phyloP scores from a whole-genome alignment of 2,329 filamentous ascomycete genomes.

The Hymenoscyphus salicellus region DNA sequence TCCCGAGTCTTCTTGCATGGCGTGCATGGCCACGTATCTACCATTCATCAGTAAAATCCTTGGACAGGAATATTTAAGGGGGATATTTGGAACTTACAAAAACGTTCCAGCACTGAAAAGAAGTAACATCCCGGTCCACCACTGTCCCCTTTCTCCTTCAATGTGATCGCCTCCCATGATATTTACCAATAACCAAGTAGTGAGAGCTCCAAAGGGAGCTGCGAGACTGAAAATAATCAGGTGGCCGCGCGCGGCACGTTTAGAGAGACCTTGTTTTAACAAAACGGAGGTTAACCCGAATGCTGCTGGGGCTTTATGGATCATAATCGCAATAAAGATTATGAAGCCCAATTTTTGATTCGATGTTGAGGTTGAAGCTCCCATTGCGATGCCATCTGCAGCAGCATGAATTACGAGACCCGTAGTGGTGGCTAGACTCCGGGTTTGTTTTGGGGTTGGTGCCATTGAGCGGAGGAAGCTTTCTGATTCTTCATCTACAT shows the following conservation, averaged over 20 bases:
- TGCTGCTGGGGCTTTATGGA: conserved; percentile 93
- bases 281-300: conserved; percentile 91
- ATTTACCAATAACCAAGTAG: conserved; percentile 77
- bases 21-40: conserved; percentile 97
- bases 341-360: conserved; percentile 79
- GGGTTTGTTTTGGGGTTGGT: conserved; percentile 56
- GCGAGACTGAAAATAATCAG: conserved; percentile 88
- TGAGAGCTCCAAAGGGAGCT: conserved; percentile 78
- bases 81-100: conserved; percentile 63
- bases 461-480: conserved; percentile 58
- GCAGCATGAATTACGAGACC: conserved; percentile 95
- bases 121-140: conserved; percentile 88
- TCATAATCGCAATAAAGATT: conserved; percentile 94
- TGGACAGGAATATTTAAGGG: not conserved
- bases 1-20: conserved; percentile 76
- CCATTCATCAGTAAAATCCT: conserved; percentile 26
- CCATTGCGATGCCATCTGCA: conserved; percentile 92
- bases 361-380: conserved; percentile 75
- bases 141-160: conserved; percentile 56
- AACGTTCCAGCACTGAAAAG: conserved; percentile 97
- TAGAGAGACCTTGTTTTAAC: conserved; percentile 85
- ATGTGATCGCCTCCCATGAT: conserved; percentile 63
- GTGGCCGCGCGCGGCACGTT: conserved; percentile 78
- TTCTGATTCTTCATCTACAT: conserved; percentile 55
- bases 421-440: conserved; percentile 77